Evolutionary conservation across 116 monocot genomes (phyloP), one percentile per base, ranked within the genome.

Genomic region (Phalaenopsis hybrid): DNA sequence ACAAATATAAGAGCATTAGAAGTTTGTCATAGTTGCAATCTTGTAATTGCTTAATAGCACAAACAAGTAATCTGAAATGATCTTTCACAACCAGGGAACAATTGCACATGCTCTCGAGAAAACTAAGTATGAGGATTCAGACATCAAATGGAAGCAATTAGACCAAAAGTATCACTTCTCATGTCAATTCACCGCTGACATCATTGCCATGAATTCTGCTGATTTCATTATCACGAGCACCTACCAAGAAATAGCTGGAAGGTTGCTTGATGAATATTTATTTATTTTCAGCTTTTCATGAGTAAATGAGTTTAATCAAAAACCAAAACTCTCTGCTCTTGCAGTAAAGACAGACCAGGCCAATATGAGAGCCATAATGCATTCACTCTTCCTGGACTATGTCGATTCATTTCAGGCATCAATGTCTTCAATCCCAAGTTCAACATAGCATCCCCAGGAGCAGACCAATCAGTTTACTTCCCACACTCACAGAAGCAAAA

Each of bases 91-190:
- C 18, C 55, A 96, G 96, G 96, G 85, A 72, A 96, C 92, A 17
- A 96, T 96, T 55, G 96, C 96, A 18, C 96, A 96, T 85, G 96
- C 96, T 75, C 92, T 96, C 8, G 94, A 96, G 85, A 96, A 96
- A 74, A 94, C 96, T 31, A 94, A 96, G 89, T 96, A 96, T 5
- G 96, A 94, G 69, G 93, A 96, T 81, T 94, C 96, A 18, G 96
- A 96, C 63, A 48, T 94, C 61, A 92, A 89, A 50, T 96, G 96
- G 96, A 94, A 89, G 87, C 89, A 92, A 85, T 50, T 96, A n/a
- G 96, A 96, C 37, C 82, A 82, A 4, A 96, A 96, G 79, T 96
- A 96, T 49, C 96, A 96, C 85, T 96, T 96, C 76, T 91, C 93
- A 5, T 93, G 96, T 83, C 96, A 96, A 83, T 96, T 96, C 80